Conservation (phyloP, 2,329 filamentous ascomycete genomes). For the Graphilbum fragrans region DNA sequence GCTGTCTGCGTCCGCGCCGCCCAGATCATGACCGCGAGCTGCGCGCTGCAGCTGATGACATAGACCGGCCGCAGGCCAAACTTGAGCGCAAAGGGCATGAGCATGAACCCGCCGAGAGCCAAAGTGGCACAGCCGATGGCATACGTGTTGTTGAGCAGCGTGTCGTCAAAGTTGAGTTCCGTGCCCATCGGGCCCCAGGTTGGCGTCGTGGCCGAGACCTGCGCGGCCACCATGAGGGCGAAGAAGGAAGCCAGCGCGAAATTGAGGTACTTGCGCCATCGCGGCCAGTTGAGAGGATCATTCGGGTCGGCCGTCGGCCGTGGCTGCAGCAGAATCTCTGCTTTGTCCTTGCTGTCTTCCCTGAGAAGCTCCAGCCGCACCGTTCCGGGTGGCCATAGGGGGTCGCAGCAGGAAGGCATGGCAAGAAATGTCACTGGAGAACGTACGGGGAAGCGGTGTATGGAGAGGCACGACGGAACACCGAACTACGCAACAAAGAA, state of each 20-base stretch:
- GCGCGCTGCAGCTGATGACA: slow-evolving; percentile 28
- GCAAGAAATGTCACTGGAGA: neutral
- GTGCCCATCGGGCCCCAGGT: slow-evolving; percentile 22
- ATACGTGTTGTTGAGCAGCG: slow-evolving; percentile 3
- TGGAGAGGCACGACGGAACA: too few relatives aligned
- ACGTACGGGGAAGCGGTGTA: too few relatives aligned
- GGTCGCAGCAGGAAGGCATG: slow-evolving; percentile 1
- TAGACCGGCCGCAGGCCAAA: slow-evolving; percentile 30
- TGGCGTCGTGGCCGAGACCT: slow-evolving; percentile 30
- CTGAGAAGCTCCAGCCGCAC: slow-evolving; percentile 15
- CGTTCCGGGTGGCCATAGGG: slow-evolving; percentile 6
- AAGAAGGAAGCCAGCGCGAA: slow-evolving; percentile 36
- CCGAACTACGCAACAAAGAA: too few relatives aligned
- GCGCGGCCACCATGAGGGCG: slow-evolving; percentile 32
- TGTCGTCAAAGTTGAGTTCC: slow-evolving; percentile 18
- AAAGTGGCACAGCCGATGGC: slow-evolving; percentile 27
- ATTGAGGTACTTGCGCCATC: slow-evolving; percentile 33
- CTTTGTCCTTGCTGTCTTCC: slow-evolving; percentile 24
- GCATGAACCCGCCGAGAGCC: slow-evolving; percentile 31
- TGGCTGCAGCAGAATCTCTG: slow-evolving; percentile 38
- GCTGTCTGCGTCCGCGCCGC: slow-evolving; percentile 13
- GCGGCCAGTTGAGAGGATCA: slow-evolving; percentile 36
- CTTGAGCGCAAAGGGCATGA: slow-evolving; percentile 32
- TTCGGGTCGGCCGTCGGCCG: slow-evolving; percentile 35
- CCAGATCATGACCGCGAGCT: slow-evolving; percentile 28